Percentiles rank a stretch among this genome's conserved stretches.
Evolutionary conservation across 495 filamentous ascomycete species (phyloP).

Genomic region (Melanomma pulvis-pyrius): DNA sequence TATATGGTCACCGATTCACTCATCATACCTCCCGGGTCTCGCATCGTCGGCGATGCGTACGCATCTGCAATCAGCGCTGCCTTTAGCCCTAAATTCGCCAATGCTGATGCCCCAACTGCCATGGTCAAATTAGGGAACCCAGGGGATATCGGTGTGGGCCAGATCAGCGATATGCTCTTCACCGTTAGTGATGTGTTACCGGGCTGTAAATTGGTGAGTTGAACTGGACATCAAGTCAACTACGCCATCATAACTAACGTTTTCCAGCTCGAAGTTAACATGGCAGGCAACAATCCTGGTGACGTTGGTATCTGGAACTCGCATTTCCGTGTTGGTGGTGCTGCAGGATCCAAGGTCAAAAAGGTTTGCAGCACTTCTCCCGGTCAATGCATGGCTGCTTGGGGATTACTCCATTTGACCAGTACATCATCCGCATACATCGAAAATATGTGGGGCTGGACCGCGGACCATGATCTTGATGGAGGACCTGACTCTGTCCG

Average conservation of each 20-base stretch:
- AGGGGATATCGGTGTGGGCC: background rate
- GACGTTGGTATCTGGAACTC: background rate
- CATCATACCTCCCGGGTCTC: background rate
- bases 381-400: background rate
- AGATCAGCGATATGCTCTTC: background rate
- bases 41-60: background rate
- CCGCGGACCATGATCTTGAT: background rate
- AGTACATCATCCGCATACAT: background rate
- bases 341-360: background rate
- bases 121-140: background rate
- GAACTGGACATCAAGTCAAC: background rate
- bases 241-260: background rate
- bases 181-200: background rate
- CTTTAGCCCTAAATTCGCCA: background rate
- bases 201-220: background rate
- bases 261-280: too few species aligned
- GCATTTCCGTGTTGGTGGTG: background rate
- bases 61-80: background rate
- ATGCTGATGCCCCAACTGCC: background rate
- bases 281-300: too few species aligned
- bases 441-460: background rate
- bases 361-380: background rate
- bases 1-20: background rate
- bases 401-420: background rate
- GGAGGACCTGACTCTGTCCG: background rate